These are phyloP conservation scores for Triglochin maritima DNA, from an alignment of 106 monocot species.

Conservation along the genomic window DNA sequence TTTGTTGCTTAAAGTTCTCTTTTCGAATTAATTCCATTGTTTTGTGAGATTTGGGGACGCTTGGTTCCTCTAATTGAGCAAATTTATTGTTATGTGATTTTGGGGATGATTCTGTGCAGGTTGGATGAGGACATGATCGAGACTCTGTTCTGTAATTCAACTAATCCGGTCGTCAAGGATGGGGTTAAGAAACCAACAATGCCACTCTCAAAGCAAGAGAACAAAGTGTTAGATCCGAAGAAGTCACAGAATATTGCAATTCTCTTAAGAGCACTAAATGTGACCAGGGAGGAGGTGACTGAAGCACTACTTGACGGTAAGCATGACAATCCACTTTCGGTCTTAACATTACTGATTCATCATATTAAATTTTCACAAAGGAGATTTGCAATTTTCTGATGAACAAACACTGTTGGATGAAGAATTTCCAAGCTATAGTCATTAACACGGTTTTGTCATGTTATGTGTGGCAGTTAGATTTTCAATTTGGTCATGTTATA, in stretches of 20 bases:
- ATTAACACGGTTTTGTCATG: too few species aligned
- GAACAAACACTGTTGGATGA: not conserved
- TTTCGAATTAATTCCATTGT: not conserved
- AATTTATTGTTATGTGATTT: too few species aligned
- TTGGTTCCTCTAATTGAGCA: not conserved
- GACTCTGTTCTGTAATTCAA: conserved; percentile 34
- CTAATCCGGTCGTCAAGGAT: conserved; percentile 14
- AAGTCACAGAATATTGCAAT: conserved; percentile 79
- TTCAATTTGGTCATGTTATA: too few species aligned
- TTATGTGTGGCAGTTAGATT: too few species aligned
- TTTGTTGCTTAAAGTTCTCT: not conserved
- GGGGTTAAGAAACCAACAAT: conserved; percentile 10
- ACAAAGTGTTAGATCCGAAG: conserved; percentile 63
- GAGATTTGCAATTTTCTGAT: not conserved
- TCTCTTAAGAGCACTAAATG: conserved; percentile 60
- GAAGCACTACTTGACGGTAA: conserved; percentile 64
- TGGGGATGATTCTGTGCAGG: conserved; percentile 8
- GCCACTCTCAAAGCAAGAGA: conserved; percentile 33
- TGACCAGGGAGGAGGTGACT: conserved; percentile 63
- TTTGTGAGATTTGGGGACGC: not conserved
- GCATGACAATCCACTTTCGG: not conserved
- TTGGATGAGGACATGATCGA: conserved; percentile 42
- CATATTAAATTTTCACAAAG: too few species aligned
- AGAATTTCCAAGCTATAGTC: too few species aligned
- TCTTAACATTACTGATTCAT: not conserved